phyloP scores from a whole-genome alignment of 345 rosid genomes.

The Zanthoxylum bungeanum region DNA sequence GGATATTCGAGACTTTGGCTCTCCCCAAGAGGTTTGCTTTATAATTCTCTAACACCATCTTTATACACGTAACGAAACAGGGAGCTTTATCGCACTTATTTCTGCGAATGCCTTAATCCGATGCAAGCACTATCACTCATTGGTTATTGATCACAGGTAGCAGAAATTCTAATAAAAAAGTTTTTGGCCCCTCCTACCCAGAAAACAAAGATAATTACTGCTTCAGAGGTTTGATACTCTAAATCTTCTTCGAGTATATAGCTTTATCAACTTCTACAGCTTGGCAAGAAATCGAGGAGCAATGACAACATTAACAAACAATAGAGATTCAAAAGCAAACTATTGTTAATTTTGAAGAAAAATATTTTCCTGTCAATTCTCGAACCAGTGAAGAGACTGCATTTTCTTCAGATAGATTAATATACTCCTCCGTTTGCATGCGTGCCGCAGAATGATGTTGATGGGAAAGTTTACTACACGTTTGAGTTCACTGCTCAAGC shows the following conservation, averaged over 20 bases:
- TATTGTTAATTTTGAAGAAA: background rate
- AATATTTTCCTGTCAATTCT: background rate
- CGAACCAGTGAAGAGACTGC: background rate
- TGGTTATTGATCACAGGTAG: constrained; percentile 53
- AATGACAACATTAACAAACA: background rate
- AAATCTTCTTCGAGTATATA: background rate
- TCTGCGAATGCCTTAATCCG: background rate
- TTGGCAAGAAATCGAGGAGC: background rate
- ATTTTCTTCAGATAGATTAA: background rate
- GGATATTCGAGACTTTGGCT: constrained; percentile 78
- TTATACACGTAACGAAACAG: background rate
- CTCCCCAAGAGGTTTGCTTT: constrained; percentile 69
- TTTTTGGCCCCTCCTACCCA: constrained; percentile 82
- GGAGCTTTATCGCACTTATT: background rate
- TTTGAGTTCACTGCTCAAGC: constrained; percentile 83
- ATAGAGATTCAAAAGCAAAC: background rate
- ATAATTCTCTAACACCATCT: background rate
- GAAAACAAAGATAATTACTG: constrained; percentile 70
- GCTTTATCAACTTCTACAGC: background rate
- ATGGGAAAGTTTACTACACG: constrained; percentile 74
- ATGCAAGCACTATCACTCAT: background rate
- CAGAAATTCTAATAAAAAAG: constrained; percentile 71
- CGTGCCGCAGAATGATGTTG: constrained; percentile 61
- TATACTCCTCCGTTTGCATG: constrained; percentile 10
- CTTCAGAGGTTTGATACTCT: constrained; percentile 56